Evolutionary conservation across 1,284 basidiomycete species (phyloP).

Genomic region (Bjerkandera adusta): DNA sequence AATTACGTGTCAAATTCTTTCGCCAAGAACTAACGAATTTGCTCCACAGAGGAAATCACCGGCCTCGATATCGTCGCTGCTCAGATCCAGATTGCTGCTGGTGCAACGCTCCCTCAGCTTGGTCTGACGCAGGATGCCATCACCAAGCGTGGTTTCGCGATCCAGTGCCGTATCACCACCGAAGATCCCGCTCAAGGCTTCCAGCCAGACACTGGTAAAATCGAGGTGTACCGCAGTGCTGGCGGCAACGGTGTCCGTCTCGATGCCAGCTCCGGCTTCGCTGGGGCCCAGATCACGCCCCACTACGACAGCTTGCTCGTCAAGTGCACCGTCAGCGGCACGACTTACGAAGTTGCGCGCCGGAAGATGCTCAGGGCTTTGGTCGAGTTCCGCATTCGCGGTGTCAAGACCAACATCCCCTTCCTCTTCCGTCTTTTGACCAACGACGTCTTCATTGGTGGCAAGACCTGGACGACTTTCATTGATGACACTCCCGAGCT

Average conservation of each 20-base stretch:
- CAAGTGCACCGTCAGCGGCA: conserved; percentile 95
- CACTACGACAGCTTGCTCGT: conserved; percentile 99
- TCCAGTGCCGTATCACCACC: conserved; percentile 99
- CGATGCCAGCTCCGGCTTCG: conserved; percentile 97
- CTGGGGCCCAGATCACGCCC: conserved; percentile 99
- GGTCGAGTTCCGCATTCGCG: conserved; percentile 99
- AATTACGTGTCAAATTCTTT: conserved; percentile 11
- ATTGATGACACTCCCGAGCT: conserved; percentile 99
- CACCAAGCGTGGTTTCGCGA: conserved; percentile 95
- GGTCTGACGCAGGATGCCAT: conserved; percentile 97
- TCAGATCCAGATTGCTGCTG: conserved; percentile 98
- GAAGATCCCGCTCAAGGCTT: conserved; percentile 91
- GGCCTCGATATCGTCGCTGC: conserved; percentile 98
- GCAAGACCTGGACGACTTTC: conserved; percentile 99
- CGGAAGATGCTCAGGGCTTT: conserved; percentile 99
- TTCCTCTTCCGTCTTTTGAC: conserved; percentile 98
- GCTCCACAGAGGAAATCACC: conserved; percentile 88
- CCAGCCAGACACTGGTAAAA: conserved; percentile 99
- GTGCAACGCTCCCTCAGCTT: conserved; percentile 92
- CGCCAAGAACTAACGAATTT: conserved; percentile 12
- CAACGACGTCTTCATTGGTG: conserved; percentile 95
- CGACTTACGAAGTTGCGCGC: conserved; percentile 97
- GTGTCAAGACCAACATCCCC: conserved; percentile 99
- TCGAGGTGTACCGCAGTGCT: conserved; percentile 98
- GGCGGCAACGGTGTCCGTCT: conserved; percentile 99